phyloP scores from a whole-genome alignment of 352 stramenopile species.

The Thalassiosira hispida region DNA sequence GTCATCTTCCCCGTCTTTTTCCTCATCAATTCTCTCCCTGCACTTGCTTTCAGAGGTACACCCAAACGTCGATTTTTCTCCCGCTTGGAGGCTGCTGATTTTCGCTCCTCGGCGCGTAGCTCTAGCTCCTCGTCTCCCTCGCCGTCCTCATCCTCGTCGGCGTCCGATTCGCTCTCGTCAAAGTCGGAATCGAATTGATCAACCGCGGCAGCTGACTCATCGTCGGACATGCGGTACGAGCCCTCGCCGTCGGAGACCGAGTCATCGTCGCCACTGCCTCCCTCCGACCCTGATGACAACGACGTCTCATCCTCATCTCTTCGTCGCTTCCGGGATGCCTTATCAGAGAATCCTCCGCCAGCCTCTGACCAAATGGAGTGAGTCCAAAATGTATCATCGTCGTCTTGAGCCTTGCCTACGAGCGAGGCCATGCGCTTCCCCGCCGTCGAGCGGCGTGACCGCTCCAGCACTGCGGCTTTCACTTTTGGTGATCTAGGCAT shows the following conservation, averaged over 20 bases:
- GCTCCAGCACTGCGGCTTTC: conserved; percentile 50
- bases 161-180: conserved; percentile 78
- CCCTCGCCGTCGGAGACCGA: conserved; percentile 58
- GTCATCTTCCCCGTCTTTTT: conserved; percentile 53
- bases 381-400: conserved; percentile 82
- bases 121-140: conserved; percentile 63
- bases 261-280: conserved; percentile 35
- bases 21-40: conserved; percentile 54
- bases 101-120: conserved; percentile 59
- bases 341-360: conserved; percentile 47
- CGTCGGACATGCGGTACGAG: conserved; percentile 77
- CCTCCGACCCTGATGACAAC: conserved; percentile 16
- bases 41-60: conserved; percentile 17
- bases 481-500: conserved; percentile 2
- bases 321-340: conserved; percentile 14
- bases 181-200: conserved; percentile 86
- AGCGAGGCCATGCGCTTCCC: conserved; percentile 78
- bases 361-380: conserved; percentile 80
- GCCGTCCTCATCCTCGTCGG: conserved; percentile 56
- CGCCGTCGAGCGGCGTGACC: conserved; percentile 72
- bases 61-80: conserved; percentile 46
- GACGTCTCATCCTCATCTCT: conserved; percentile 16
- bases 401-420: conserved; percentile 72
- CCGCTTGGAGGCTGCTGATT: conserved; percentile 19
- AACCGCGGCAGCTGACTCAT: conserved; percentile 64